Conservation (phyloP, 495 filamentous ascomycete species). For the Sordaria brevicollis region DNA sequence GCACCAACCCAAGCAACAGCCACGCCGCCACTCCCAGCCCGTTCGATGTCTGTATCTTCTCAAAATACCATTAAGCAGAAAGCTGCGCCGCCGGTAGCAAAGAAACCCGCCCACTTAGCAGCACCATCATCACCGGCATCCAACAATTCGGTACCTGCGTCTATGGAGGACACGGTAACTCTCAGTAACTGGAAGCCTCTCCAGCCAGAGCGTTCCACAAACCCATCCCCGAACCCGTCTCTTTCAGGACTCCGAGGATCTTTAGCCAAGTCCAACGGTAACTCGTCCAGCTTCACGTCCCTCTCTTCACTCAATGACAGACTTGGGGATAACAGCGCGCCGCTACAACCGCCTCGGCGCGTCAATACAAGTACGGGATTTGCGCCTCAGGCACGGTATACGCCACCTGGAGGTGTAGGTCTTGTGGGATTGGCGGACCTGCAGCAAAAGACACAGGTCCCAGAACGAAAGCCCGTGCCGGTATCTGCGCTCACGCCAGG, state of each 20-base stretch:
- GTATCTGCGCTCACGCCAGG: background rate
- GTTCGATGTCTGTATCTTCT: conserved; percentile 17
- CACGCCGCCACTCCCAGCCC: conserved; percentile 20
- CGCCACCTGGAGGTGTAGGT: conserved; percentile 14
- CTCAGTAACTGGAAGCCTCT: background rate
- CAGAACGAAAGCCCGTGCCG: conserved; percentile 9
- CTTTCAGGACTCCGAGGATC: background rate
- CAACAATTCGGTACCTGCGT: conserved; percentile 10
- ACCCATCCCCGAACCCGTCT: conserved; percentile 2
- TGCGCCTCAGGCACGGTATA: background rate
- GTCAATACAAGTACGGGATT: conserved; percentile 8
- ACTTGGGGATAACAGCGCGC: background rate
- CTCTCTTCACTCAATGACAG: conserved; percentile 2
- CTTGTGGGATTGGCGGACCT: conserved; percentile 10
- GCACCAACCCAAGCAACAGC: background rate
- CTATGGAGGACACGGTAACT: background rate
- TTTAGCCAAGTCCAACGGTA: background rate
- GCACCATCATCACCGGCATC: conserved; percentile 24
- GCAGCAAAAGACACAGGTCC: conserved; percentile 4
- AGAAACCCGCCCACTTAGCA: conserved; percentile 42
- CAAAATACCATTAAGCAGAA: conserved; percentile 28
- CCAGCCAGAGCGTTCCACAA: conserved; percentile 1
- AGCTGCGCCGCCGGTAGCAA: conserved; percentile 40
- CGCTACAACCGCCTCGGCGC: conserved; percentile 8
- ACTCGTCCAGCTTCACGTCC: background rate